phyloP scores from a whole-genome alignment of 2,329 filamentous ascomycete species.

The Aspergillus puulaauensis region DNA sequence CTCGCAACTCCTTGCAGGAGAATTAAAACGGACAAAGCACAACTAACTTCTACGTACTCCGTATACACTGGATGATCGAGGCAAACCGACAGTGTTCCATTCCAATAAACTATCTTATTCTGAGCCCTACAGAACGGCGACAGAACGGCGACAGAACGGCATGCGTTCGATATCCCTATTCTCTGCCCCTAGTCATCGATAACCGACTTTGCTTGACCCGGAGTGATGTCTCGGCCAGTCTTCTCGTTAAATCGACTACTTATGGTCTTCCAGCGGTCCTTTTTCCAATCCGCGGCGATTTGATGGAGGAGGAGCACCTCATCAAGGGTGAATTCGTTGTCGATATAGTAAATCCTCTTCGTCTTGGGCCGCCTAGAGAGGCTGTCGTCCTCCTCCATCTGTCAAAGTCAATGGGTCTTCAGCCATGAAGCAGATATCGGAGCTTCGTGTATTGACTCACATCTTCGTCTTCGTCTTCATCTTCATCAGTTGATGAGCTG shows the following conservation, averaged over 20 bases:
- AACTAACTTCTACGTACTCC: not conserved
- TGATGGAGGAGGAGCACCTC: slow-evolving; percentile 40
- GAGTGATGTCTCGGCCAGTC: slow-evolving; percentile 47
- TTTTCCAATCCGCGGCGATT: slow-evolving; percentile 45
- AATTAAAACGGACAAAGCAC: too few species aligned
- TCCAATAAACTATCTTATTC: not conserved
- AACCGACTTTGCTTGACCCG: slow-evolving; percentile 35
- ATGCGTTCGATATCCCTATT: not conserved
- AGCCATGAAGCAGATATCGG: not conserved
- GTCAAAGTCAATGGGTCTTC: not conserved
- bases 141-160: too few species aligned
- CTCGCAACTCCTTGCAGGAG: too few species aligned
- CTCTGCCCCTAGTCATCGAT: slow-evolving; percentile 6
- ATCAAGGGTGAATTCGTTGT: slow-evolving; percentile 26
- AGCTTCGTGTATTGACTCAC: slow-evolving; percentile 10
- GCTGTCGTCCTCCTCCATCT: not conserved
- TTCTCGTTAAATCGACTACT: slow-evolving; percentile 50
- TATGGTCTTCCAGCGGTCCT: slow-evolving; percentile 48
- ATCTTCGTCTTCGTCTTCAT: slow-evolving; percentile 7
- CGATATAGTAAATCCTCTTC: slow-evolving; percentile 23
- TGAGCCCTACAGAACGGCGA: not conserved
- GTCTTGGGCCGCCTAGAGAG: not conserved
- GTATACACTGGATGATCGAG: not conserved
- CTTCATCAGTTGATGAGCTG: slow-evolving; percentile 12
- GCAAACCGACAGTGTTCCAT: not conserved